Percentiles rank a stretch among this genome's conserved stretches.
Conservation (phyloP, 1,284 basidiomycete species). For the Xerocomus minutiporus region DNA sequence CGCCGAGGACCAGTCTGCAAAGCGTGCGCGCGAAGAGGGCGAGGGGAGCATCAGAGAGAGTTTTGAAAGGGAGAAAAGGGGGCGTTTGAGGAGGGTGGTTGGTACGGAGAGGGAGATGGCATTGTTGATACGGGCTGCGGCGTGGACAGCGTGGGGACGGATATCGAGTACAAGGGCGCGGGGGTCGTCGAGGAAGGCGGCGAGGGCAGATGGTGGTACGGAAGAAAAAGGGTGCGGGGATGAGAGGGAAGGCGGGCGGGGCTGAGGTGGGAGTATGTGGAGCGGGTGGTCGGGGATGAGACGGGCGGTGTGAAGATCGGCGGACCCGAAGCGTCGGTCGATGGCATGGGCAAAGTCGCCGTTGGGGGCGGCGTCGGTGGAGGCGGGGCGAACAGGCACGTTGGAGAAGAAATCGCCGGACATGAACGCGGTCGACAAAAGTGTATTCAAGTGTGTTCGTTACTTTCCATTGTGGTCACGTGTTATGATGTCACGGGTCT, state of each 20-base stretch:
- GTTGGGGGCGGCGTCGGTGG: constrained; percentile 7
- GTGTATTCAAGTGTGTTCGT: too few species aligned
- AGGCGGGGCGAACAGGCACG: constrained; percentile 14
- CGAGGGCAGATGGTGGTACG: constrained; percentile 33
- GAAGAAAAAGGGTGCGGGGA: constrained; percentile 27
- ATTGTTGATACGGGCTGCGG: constrained; percentile 57
- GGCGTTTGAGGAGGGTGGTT: constrained; percentile 89
- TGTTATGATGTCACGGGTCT: constrained; percentile 32
- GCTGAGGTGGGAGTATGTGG: not conserved
- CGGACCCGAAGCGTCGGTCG: constrained; percentile 30
- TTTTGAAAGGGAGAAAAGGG: constrained; percentile 72
- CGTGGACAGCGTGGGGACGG: constrained; percentile 74
- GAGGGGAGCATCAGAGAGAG: constrained; percentile 74
- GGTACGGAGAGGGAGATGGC: constrained; percentile 92
- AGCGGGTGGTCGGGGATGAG: constrained; percentile 24
- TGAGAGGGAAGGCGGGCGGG: constrained; percentile 6
- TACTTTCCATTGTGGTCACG: constrained; percentile 15
- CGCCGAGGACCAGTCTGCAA: constrained; percentile 55
- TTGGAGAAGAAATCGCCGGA: constrained; percentile 31
- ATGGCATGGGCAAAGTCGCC: constrained; percentile 40
- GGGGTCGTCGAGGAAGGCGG: constrained; percentile 32
- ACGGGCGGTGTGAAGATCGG: constrained; percentile 32
- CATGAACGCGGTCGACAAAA: constrained; percentile 15
- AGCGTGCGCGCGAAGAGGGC: constrained; percentile 50
- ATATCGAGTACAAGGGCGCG: constrained; percentile 74